These are phyloP conservation scores for Geranium brycei DNA, from an alignment of 345 rosid genomes.

Conservation along the genomic window DNA sequence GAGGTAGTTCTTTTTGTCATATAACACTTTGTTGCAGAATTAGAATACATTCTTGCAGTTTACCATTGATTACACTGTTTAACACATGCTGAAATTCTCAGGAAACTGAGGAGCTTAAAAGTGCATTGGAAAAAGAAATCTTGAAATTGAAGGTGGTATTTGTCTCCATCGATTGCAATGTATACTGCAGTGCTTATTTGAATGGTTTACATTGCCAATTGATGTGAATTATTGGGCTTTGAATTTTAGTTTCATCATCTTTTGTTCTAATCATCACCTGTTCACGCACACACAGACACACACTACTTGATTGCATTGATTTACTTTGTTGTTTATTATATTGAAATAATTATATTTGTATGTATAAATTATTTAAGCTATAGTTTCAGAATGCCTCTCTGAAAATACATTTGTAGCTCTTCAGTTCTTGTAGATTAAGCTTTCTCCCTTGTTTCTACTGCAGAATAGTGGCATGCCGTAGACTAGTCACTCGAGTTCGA, in stretches of 20 bases:
- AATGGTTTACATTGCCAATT: background rate
- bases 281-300: background rate
- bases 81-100: constrained; percentile 18
- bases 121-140: constrained; percentile 32
- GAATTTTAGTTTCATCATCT: too few species aligned
- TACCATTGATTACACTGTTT: constrained; percentile 1
- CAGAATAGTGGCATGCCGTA: background rate
- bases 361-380: background rate
- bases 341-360: too few species aligned
- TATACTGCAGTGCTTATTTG: background rate
- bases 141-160: constrained; percentile 31
- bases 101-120: constrained; percentile 45
- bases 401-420: background rate
- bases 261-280: background rate
- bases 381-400: background rate
- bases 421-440: background rate
- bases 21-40: background rate
- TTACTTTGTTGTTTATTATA: background rate
- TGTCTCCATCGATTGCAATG: background rate
- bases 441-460: background rate
- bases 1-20: constrained; percentile 37
- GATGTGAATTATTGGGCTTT: background rate
- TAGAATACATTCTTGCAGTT: constrained; percentile 1
- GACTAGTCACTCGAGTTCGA: background rate
- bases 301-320: background rate